Percentiles rank a stretch among this genome's conserved stretches.
Evolutionary conservation across 2,329 filamentous ascomycete genomes (phyloP).

Genomic region (Stromatinia cepivora): DNA sequence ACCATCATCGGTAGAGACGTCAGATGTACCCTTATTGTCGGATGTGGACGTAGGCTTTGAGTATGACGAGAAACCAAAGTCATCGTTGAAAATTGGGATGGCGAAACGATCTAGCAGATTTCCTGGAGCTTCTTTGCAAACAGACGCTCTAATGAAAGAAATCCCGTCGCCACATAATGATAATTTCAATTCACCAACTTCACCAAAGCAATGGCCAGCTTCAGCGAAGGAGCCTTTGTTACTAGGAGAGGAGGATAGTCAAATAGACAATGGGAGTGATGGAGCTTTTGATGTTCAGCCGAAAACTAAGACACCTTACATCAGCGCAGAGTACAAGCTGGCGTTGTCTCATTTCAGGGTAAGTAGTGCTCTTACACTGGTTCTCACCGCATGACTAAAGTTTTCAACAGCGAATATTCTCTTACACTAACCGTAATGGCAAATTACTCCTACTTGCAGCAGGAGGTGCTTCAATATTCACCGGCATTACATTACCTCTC

Average conservation of each 20-base stretch:
- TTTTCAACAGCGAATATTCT: constrained; percentile 32
- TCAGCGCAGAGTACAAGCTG: constrained; percentile 11
- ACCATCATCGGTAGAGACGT: not conserved
- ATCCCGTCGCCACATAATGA: not conserved
- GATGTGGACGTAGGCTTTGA: not conserved
- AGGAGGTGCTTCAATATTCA: constrained; percentile 50
- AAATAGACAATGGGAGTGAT: not conserved
- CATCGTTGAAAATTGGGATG: not conserved
- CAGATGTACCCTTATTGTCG: constrained; percentile 9
- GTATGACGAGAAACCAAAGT: not conserved
- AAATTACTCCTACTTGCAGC: constrained; percentile 40
- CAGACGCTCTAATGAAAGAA: constrained; percentile 12
- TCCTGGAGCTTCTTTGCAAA: not conserved
- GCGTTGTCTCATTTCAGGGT: constrained; percentile 19
- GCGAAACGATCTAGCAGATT: not conserved
- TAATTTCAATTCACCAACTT: not conserved
- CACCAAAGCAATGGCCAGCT: not conserved
- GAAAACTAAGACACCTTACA: not conserved
- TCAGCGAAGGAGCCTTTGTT: constrained; percentile 19
- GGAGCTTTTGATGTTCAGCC: not conserved
- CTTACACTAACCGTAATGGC: constrained; percentile 28
- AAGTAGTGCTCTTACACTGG: not conserved
- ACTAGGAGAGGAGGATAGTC: not conserved
- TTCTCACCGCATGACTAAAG: not conserved
- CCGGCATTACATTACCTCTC: constrained; percentile 55